Evolutionary conservation across 192 early-diverging fungal species (phyloP), one percentile per base, ranked within the genome.

Genomic region (Coemansia aciculifera): DNA sequence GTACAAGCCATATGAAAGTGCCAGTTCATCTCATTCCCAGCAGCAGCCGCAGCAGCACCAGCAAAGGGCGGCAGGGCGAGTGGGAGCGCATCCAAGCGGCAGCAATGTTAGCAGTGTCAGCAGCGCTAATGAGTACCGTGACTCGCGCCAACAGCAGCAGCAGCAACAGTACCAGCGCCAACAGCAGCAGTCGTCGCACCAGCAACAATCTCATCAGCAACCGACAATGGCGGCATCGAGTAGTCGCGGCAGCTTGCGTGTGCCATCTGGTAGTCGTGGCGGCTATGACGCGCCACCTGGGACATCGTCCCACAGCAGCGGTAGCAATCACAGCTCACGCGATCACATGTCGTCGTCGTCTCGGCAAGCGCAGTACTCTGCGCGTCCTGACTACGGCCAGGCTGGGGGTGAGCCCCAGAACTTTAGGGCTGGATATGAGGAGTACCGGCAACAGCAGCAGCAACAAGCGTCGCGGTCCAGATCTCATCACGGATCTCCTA

Each of bases 381-480:
- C 34, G 24, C 62, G 66, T 2, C 23, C 64, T n/a, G 64, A 61
- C 54, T 23, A 59, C 21, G 38, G 73, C 37, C 63, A 62, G 31
- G 8, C 36, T 11, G 57, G 57, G 17, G 63, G 38, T n/a, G 68
- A 63, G 3, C 27, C 70, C 29, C 74, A 75, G 57, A 70, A 67
- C 19, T 81, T 73, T 48, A 70, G 79, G 44, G 67, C 74, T 2
- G 79, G 79, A 19, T 81, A 81, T 23, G 79, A 81, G 29, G 79
- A 81, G 59, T 81, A 64, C 34, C 61, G 64, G 39, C 68, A 72
- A 52, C 57, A 68, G 67, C 75, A 64, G 17, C 69, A 67, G 44
- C 70, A 63, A 40, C 46, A 63, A 43, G 62, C 64, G 15, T n/a
- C 54, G 57, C 66, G 73, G 43, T 74, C 69, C 54, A 67, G 78